Evolutionary conservation across 148 eudicot genomes (phyloP), one percentile per base, ranked within the genome.

Genomic region (Rhododendron simsii): DNA sequence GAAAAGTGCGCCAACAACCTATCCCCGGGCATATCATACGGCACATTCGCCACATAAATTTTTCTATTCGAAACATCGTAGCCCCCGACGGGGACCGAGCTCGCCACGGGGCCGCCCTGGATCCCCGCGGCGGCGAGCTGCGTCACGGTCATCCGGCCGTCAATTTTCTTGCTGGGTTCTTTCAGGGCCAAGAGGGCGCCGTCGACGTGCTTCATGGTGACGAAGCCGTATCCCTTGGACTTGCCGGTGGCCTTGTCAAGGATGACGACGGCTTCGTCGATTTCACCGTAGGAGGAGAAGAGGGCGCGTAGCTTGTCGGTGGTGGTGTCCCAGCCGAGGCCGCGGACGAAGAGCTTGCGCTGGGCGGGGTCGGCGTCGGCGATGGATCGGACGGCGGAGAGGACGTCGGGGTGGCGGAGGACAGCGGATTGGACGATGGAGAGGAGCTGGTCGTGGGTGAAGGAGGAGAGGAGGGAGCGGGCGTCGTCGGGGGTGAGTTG

Each of bases 281-380:
- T 81, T 6, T 94, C 99, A 0, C 99, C 98, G 81, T 81, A 95
- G 0, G 87, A 30, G 2, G 89, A 82, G 82, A 91, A 96, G 16
- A 91, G 47, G 5, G 85, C n/a, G 0, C 87, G 89, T 7, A 96
- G 92, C 41, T 87, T 90, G 3, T 93, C 98, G 51, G 93, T 88
- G 53, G 93, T 92, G 16, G 99, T 95, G 33, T 93, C 96, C 94
- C 93, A 93, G 0, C 95, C 98, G 5, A 96, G 91, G 3, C 98
- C 98, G 2, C 96, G 93, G 21, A 96, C 81, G 86, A 94, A 96
- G 37, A 96, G 92, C 89, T 95, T 96, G 0, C 96, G 88, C 73
- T 89, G 94, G 13, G 94, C 85, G 26, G 88, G 82, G 71, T 95
- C 96, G 15, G 89, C 89, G 86, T 95, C 94, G 82, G 95, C 94